A percentile compares a stretch with the other conserved stretches of the same genome.
Evolutionary conservation across 1,284 basidiomycete genomes (phyloP).

Genomic region (Rhodofomes roseus): DNA sequence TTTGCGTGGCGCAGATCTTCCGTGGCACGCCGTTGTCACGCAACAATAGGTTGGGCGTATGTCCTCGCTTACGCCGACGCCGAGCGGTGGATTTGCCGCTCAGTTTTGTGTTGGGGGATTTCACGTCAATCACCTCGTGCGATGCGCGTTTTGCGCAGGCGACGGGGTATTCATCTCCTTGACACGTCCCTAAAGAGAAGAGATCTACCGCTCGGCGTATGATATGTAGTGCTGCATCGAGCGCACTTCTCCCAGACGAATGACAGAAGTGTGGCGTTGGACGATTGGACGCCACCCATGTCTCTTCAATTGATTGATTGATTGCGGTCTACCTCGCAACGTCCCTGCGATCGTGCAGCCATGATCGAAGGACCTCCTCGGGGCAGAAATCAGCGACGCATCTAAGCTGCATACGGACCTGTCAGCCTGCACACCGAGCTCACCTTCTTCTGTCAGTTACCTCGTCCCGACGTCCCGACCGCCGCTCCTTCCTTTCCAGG

Average conservation of each 20-base stretch:
- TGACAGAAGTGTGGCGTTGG: not conserved
- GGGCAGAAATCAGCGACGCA: no score
- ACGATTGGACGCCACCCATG: not conserved
- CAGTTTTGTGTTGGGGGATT: not conserved
- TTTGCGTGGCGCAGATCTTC: not conserved
- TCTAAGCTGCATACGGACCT: not conserved
- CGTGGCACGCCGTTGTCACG: not conserved
- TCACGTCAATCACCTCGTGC: not conserved
- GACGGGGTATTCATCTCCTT: no score
- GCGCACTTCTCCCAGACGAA: not conserved
- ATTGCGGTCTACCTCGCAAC: not conserved
- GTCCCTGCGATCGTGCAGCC: not conserved
- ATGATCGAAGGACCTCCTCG: not conserved
- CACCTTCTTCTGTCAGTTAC: not conserved
- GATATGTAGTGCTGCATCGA: not conserved
- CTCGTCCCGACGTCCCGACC: not conserved
- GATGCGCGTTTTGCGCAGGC: not conserved
- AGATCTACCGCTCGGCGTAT: no score
- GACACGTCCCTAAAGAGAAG: no score
- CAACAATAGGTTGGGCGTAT: not conserved
- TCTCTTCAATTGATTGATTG: not conserved
- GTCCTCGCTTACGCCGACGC: not conserved
- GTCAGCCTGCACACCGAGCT: no score
- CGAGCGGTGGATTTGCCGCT: not conserved
- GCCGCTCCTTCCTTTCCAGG: not conserved